Evolutionary conservation across 129 eudicot genomes (phyloP), one percentile per base, ranked within the genome.

Genomic region (Pulicaria dysenterica): DNA sequence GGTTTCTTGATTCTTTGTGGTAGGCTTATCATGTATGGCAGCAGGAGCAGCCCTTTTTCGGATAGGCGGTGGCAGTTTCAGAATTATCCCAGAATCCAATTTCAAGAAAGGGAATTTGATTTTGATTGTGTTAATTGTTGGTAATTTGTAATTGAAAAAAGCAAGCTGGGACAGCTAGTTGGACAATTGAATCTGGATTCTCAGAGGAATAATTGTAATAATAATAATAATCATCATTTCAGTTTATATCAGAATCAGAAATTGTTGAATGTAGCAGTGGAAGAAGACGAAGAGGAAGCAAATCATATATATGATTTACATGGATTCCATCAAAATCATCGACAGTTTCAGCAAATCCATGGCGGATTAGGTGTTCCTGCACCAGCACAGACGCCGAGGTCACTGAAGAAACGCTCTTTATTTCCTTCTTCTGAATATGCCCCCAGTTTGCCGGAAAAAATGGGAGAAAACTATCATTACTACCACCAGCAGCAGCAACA

Each of bases 141-240:
- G 31, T 24, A 24, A 24, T 9, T 72, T 58, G 24, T 13, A 4
- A 36, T 31, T 49, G 64, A 73, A 78, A 84, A 85, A 82, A 66
- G 86, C 85, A 88, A 88, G 77, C 63, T 65, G 36, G 80, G 59
- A 64, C 65, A 78, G 43, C 13, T 79, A 78, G 40, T 38, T 57
- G 69, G 81, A 77, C 80, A 72, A 75, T 77, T 79, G 87, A 86
- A 74, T 82, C 92, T 90, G 96, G 96, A 90, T 90, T 82, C 94
- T 81, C 89, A 75, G 56, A 84, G 61, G 78, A 79, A 77, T 82
- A 64, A 41, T 66, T 11, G 46, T 47, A 31, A 47, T 31, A 60
- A 69, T 16, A 58, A 15, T 36, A 67, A 64, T 42, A 69, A 58
- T 31, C 58, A 31, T 45, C 70, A 64, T 38, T 80, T 19, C 36